Base-by-base conservation (phyloP, 352 stramenopile genomes). In the Thalassiosira oceanica region DNA sequence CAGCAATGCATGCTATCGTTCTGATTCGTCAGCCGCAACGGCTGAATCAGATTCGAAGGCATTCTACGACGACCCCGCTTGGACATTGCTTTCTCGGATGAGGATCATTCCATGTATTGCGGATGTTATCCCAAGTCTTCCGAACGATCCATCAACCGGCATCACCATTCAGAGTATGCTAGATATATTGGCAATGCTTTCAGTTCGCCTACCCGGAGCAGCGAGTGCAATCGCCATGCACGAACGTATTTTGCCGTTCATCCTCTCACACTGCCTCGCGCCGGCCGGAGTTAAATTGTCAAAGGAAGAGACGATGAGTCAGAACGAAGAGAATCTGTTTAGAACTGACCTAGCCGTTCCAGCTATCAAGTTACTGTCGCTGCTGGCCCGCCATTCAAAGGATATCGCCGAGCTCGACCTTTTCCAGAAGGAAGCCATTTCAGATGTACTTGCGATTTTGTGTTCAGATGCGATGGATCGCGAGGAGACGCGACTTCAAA, bases 41-140 rank as follows among this genome's bases (percentile, higher is more conserved):
- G 85, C 85, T 6, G 46, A 78, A 50, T 55, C 48, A 26, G 85
- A 92, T 71, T 84, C 63, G 23, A 70, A 88, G 35, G 69, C 66
- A 23, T 92, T 92, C 65, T 74, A 78, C 44, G 69, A 49, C 20
- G 85, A 92, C 67, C 85, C 85, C 37, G 67, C 83, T 29, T 92
- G 85, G 85, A 89, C 79, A n/a, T 54, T 92, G 5, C 39, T 92
- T 21, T 90, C 83, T 26, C 65, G 74, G 39, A 92, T 92, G 85
- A 54, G 72, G 20, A 87, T 92, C 23, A 55, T 92, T 27, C 85
- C 85, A 16, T 82, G 74, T 27, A 39, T 92, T 33, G 68, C 78
- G 39, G 64, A 86, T 69, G 52, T 86, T 8, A 18, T 91, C 7
- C 28, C 56, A 23, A 73, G 35, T 43, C 52, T 74, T 51, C 73